Conservation (phyloP, 192 early-diverging fungal genomes). For the Jimgerdemannia flammicorona region DNA sequence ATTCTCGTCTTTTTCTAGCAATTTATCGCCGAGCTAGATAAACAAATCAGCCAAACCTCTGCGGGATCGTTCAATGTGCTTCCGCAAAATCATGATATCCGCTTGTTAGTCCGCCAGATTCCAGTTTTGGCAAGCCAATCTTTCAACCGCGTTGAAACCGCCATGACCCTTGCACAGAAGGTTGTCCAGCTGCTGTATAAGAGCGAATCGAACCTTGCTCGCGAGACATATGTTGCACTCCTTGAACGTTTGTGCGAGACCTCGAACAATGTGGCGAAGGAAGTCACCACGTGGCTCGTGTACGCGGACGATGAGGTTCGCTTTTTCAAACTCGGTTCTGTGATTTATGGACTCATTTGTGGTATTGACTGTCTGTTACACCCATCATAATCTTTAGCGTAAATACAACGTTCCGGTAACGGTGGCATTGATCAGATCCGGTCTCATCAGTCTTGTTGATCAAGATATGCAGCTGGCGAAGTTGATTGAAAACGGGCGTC, state of each 20-base stretch:
- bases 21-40: slow-evolving; percentile 78
- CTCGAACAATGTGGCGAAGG: slow-evolving; percentile 74
- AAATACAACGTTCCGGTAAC: slow-evolving; percentile 88
- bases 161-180: slow-evolving; percentile 86
- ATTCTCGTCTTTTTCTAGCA: slow-evolving; percentile 15
- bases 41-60: slow-evolving; percentile 50
- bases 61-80: slow-evolving; percentile 56
- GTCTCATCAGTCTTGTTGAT: slow-evolving; percentile 72
- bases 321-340: not conserved
- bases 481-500: slow-evolving; percentile 73
- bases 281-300: slow-evolving; percentile 89
- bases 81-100: slow-evolving; percentile 77
- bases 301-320: slow-evolving; percentile 86
- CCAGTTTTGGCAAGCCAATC: slow-evolving; percentile 64
- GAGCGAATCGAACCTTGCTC: slow-evolving; percentile 65
- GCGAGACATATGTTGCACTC: slow-evolving; percentile 80
- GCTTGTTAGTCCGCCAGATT: slow-evolving; percentile 70
- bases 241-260: slow-evolving; percentile 83
- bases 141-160: slow-evolving; percentile 72
- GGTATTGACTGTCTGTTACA: not conserved
- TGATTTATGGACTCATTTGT: not conserved
- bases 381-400: slow-evolving; percentile 33
- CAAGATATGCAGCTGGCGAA: slow-evolving; percentile 88
- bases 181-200: slow-evolving; percentile 84
- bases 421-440: slow-evolving; percentile 73